Percentiles rank a stretch among this genome's conserved stretches.
Evolutionary conservation across 257 asterid species (phyloP).

Genomic region (Penstemon davidsonii): DNA sequence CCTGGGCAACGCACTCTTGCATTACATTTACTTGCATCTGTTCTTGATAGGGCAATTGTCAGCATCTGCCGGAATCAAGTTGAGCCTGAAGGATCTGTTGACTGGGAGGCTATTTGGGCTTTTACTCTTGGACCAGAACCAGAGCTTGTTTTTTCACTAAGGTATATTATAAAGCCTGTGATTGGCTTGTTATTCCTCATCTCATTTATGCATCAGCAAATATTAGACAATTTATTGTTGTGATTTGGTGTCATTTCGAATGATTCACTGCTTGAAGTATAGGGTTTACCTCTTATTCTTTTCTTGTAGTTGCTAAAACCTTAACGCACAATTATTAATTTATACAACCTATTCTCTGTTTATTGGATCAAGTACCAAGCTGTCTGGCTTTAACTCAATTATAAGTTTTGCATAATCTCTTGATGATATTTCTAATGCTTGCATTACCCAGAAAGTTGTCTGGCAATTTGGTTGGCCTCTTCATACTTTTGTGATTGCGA

Average conservation of each 20-base stretch:
- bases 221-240: slow-evolving; percentile 14
- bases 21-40: slow-evolving; percentile 65
- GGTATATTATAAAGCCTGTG: slow-evolving; percentile 38
- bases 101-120: slow-evolving; percentile 99
- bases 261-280: slow-evolving; percentile 10
- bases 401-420: not conserved
- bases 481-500: slow-evolving; percentile 14
- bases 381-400: not conserved
- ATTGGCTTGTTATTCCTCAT: slow-evolving; percentile 18
- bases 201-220: not conserved
- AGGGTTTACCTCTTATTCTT: not conserved
- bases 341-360: slow-evolving; percentile 2
- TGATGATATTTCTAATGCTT: not conserved
- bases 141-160: slow-evolving; percentile 83
- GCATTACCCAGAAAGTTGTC: slow-evolving; percentile 2
- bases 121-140: slow-evolving; percentile 97
- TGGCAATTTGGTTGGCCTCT: not conserved
- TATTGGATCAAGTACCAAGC: slow-evolving; percentile 17
- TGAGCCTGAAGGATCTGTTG: slow-evolving; percentile 42
- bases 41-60: slow-evolving; percentile 62
- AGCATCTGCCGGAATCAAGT: slow-evolving; percentile 43
- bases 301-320: not conserved
- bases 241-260: slow-evolving; percentile 5
- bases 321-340: not conserved
- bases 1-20: slow-evolving; percentile 94